Conservation (phyloP, 2,329 filamentous ascomycete genomes). For the Phaeosphaeria sp. region DNA sequence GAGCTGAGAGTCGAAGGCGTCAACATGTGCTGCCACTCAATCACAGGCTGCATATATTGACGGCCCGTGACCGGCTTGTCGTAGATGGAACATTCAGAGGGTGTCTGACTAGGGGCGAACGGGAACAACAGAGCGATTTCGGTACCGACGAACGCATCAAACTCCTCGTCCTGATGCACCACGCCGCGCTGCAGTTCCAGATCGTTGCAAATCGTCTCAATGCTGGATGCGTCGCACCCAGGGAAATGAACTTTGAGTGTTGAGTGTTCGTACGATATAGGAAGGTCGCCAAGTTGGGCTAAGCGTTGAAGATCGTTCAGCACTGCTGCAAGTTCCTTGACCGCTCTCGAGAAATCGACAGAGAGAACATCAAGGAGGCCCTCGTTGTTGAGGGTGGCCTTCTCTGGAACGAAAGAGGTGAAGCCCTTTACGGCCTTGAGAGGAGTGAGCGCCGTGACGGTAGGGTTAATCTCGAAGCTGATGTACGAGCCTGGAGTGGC, state of each 20-base stretch:
- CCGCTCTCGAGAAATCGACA: slow-evolving; percentile 83
- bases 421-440: slow-evolving; percentile 66
- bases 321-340: slow-evolving; percentile 82
- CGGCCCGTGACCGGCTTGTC: slow-evolving; percentile 49
- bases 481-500: slow-evolving; percentile 77
- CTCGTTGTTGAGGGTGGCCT: slow-evolving; percentile 76
- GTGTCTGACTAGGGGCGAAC: slow-evolving; percentile 72
- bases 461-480: slow-evolving; percentile 88
- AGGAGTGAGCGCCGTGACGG: slow-evolving; percentile 84
- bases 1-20: slow-evolving; percentile 48
- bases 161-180: slow-evolving; percentile 79
- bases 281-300: slow-evolving; percentile 80
- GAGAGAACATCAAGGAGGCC: slow-evolving; percentile 86
- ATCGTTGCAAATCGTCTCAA: slow-evolving; percentile 85
- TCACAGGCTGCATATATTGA: slow-evolving; percentile 47
- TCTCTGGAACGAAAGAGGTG: slow-evolving; percentile 46
- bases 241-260: slow-evolving; percentile 85
- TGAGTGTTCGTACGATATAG: slow-evolving; percentile 74
- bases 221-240: slow-evolving; percentile 82
- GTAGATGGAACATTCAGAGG: slow-evolving; percentile 56
- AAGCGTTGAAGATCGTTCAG: slow-evolving; percentile 83
- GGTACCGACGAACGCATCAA: slow-evolving; percentile 70
- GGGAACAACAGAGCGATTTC: slow-evolving; percentile 83
- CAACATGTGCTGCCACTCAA: slow-evolving; percentile 67
- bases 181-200: slow-evolving; percentile 82